Percentiles rank a stretch among this genome's conserved stretches.
Conservation (phyloP, 345 rosid species). For the Citrus glauca region DNA sequence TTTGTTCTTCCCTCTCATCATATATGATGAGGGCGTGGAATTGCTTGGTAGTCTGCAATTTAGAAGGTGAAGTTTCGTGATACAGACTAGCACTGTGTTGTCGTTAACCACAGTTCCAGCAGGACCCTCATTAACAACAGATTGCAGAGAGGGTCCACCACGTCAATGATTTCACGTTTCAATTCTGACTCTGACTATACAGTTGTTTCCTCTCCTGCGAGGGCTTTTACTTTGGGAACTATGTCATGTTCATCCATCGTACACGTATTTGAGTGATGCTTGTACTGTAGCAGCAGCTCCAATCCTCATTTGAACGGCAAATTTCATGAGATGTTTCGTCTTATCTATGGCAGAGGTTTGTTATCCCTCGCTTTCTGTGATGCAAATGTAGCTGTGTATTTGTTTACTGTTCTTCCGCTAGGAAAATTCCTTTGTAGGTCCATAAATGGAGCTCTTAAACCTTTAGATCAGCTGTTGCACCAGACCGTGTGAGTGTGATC, state of each 20-base stretch:
- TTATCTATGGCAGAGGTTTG: not conserved
- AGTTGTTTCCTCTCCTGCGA: slow-evolving; percentile 6
- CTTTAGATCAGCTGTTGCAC: not conserved
- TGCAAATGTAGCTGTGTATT: too few relatives aligned
- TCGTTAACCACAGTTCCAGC: not conserved
- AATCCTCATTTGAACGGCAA: not conserved
- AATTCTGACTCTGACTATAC: not conserved
- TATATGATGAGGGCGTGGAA: not conserved
- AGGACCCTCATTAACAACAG: not conserved
- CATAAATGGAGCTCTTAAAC: not conserved
- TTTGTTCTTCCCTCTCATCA: not conserved
- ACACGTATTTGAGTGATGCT: not conserved
- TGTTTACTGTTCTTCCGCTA: not conserved
- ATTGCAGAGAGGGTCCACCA: not conserved
- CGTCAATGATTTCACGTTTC: slow-evolving; percentile 13
- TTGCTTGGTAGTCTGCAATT: not conserved
- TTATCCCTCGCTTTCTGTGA: not conserved
- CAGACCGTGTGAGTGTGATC: too few relatives aligned
- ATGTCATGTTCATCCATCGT: too few relatives aligned
- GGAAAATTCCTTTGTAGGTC: not conserved
- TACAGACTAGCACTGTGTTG: not conserved
- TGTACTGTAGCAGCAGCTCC: not conserved
- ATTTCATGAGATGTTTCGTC: not conserved
- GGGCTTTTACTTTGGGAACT: not conserved
- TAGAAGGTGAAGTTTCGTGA: not conserved